Base-by-base conservation (phyloP, 768 basidiomycete species). In the Porpolomopsis calyptriformis region DNA sequence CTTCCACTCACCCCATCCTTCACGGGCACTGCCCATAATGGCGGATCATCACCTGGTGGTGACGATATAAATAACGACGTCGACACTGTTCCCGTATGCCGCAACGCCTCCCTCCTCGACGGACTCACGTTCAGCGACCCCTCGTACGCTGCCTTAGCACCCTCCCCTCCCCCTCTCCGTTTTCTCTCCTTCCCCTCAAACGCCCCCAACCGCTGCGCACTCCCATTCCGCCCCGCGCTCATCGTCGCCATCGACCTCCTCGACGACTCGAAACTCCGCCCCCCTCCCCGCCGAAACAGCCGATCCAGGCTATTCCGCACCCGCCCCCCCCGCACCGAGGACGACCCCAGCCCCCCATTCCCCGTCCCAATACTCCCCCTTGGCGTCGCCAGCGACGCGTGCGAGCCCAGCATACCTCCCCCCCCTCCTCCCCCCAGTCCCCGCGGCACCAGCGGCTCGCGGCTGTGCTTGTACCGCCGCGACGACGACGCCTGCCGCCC, bases 361-460 rank as follows among this genome's bases (percentile, higher is more conserved):
- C 8, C 23, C n/a, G 38, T n/a, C n/a, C n/a, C 18, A 24, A 18
- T 31, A 10, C 8, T 22, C 26, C 26, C 23, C 9, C 33, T 8
- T n/a, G 46, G 18, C 10, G n/a, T 34, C 14, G 46, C 25, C 23
- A 19, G 35, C 40, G 40, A 41, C 12, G 33, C 33, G 24, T 12
- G 35, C 3, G 44, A 11, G 31, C 18, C 19, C 2, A 19, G 6
- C 12, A 34, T 20, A 16, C 25, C 31, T 16, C 11, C 31, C 3
- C 12, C 16, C 2, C 48, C 16, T 56, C 39, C 40, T 51, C 57
- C 62, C n/a, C 69, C 64, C 33, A 78, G 62, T 5, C n/a, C n/a
- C n/a, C n/a, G n/a, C n/a, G 85, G 83, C 3, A 88, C 68, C 35
- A 88, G 67, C 1, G 82, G 82, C 50, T 88, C 86, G 24, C 80